Base-by-base conservation (phyloP, 176 grass and related monocot species). In the Poa annua region DNA sequence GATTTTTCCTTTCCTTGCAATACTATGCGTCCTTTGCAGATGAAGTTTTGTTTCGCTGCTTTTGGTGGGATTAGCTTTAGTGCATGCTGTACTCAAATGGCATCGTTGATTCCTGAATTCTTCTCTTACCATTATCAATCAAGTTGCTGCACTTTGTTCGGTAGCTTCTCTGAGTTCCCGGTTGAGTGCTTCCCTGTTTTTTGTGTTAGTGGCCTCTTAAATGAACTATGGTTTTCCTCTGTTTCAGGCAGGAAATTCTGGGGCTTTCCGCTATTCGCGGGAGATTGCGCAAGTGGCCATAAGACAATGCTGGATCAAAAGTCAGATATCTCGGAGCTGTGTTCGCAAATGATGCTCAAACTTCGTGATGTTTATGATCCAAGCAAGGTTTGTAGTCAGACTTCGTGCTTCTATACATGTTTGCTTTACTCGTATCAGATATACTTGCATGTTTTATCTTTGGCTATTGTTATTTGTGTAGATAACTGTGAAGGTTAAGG, bases 251-350 rank as follows among this genome's bases (percentile, higher is more conserved):
- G 91, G 71, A 96, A 92, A 73, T 90, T 94, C 67, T 99, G 93
- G 97, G 97, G 93, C 48, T 96, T 99, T 83, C 97, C 97, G 1
- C 84, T 88, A 44, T 99, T 99, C 66, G 75, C 97, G 1, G 97
- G 93, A 21, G 97, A 99, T 82, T 99, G 97, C 19, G 93, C 97
- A 74, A 99, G 91, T 53, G 97, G 93, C 69, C 91, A 96, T 61
- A 96, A 88, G 79, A 94, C 89, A 16, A 76, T 91, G 86, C 52
- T 90, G 79, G 91, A 99, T 87, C 91, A 96, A 75, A 96, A 92
- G 49, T 95, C 80, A 51, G 93, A 99, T 90, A 74, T 96, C 21
- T 87, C 97, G 13, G 97, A 99, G 75, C 70, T 84, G 8, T 99
- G 91, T 69, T 64, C 83, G 56, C 97, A 94, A 72, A 90, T 99